Conservation (phyloP, 768 basidiomycete species). For the Mrakia gelida region DNA sequence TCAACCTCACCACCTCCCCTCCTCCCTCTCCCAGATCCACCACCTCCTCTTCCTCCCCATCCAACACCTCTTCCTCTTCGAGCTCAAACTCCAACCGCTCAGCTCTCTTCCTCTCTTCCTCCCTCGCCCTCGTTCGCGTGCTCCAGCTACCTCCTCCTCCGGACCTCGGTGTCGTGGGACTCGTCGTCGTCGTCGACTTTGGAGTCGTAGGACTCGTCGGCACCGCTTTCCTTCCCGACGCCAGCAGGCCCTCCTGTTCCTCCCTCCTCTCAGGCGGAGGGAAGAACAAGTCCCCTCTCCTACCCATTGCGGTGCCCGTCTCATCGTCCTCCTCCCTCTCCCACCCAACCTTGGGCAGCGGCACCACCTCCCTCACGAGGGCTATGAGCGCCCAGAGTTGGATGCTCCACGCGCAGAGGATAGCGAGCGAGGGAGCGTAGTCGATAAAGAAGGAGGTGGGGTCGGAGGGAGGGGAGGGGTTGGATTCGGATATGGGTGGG, state of each 20-base stretch:
- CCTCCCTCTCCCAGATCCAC: not conserved
- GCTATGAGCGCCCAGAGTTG: not conserved
- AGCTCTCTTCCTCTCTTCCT: not conserved
- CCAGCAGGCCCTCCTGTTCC: not conserved
- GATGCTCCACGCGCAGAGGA: not conserved
- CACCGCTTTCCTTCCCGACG: not conserved
- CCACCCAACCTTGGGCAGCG: not conserved
- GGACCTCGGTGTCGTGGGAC: not conserved
- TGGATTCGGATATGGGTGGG: slow-evolving; percentile 2
- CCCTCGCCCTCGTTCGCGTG: not conserved
- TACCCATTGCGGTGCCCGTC: not conserved
- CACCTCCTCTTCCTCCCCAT: not conserved
- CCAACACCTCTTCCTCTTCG: not conserved
- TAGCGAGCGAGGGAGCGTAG: not conserved
- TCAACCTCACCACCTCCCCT: slow-evolving; percentile 3
- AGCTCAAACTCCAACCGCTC: not conserved
- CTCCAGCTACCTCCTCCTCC: not conserved
- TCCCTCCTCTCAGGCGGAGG: not conserved
- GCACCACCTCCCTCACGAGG: not conserved
- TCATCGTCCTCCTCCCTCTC: not conserved
- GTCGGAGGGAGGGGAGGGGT: not conserved
- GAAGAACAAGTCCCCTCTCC: not conserved
- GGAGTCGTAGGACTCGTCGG: not conserved
- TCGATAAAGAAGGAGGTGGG: not conserved
- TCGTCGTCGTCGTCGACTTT: not conserved